phyloP scores from a whole-genome alignment of 805 yeast genomes.

The Lipomyces mesembrius region DNA sequence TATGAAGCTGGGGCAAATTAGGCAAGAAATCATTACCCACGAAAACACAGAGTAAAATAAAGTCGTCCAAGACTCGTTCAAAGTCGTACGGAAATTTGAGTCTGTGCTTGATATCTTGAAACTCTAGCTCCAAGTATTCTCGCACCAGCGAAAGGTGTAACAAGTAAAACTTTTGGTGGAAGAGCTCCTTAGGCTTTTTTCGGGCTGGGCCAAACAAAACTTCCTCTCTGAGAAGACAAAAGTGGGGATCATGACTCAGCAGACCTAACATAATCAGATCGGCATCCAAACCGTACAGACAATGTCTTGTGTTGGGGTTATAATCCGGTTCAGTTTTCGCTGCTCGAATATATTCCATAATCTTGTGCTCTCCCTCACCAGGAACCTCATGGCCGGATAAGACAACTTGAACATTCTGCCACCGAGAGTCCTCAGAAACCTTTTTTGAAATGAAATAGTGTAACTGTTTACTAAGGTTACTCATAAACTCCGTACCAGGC shows the following conservation, averaged over 20 bases:
- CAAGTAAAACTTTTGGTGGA: constrained; percentile 78
- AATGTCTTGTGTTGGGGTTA: constrained; percentile 83
- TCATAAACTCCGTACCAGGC: constrained; percentile 97
- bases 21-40: constrained; percentile 99
- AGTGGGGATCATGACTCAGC: constrained; percentile 93
- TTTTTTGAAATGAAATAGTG: constrained; percentile 88
- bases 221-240: constrained; percentile 91
- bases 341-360: constrained; percentile 87
- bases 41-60: constrained; percentile 87
- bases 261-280: constrained; percentile 93
- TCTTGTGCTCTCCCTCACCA: constrained; percentile 98
- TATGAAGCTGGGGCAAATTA: constrained; percentile 87
- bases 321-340: constrained; percentile 74
- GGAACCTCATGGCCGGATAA: constrained; percentile 96
- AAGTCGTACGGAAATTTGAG: constrained; percentile 73
- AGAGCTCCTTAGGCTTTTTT: constrained; percentile 53
- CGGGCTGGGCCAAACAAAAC: constrained; percentile 72
- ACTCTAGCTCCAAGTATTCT: constrained; percentile 88
- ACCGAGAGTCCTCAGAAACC: constrained; percentile 79
- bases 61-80: constrained; percentile 90
- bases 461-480: constrained; percentile 76
- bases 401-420: constrained; percentile 78
- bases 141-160: constrained; percentile 85
- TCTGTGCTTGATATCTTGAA: constrained; percentile 66
- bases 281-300: constrained; percentile 95